A percentile compares a stretch with the other conserved stretches of the same genome.
phyloP scores from a whole-genome alignment of 331 rosid species.

The Dryas integrifolia region DNA sequence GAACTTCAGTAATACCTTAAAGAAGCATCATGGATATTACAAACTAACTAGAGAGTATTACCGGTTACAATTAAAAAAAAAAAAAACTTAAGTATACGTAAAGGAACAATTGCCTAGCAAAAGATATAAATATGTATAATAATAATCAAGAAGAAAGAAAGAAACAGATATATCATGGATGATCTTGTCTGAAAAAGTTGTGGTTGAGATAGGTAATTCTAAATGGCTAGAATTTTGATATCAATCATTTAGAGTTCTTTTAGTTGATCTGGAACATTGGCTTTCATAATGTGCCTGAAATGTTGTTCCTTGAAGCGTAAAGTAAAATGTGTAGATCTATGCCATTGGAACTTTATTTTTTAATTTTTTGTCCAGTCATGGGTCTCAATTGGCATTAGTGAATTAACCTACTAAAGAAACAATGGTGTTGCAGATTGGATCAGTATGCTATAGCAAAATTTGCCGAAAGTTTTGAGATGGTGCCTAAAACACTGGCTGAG shows the following conservation, averaged over 20 bases:
- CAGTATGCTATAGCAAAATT: constrained; percentile 94
- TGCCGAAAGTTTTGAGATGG: constrained; percentile 93
- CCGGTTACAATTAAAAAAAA: too few species aligned
- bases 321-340: neutral
- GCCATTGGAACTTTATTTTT: too few species aligned
- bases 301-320: neutral
- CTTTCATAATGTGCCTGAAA: neutral
- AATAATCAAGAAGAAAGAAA: too few species aligned
- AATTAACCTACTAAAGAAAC: constrained; percentile 21
- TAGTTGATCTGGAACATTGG: neutral
- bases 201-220: neutral
- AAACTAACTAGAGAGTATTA: neutral
- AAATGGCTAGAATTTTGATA: neutral
- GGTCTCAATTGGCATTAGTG: constrained; percentile 9
- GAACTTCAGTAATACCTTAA: neutral
- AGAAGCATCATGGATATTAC: neutral
- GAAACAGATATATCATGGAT: neutral
- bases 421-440: constrained; percentile 72
- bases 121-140: neutral
- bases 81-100: neutral
- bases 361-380: neutral
- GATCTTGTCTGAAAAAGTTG: neutral
- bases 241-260: neutral
- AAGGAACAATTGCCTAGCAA: neutral
- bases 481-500: constrained; percentile 87